Base-by-base conservation (phyloP, 2,329 filamentous ascomycete species). In the Colletotrichum neosansevieriae region DNA sequence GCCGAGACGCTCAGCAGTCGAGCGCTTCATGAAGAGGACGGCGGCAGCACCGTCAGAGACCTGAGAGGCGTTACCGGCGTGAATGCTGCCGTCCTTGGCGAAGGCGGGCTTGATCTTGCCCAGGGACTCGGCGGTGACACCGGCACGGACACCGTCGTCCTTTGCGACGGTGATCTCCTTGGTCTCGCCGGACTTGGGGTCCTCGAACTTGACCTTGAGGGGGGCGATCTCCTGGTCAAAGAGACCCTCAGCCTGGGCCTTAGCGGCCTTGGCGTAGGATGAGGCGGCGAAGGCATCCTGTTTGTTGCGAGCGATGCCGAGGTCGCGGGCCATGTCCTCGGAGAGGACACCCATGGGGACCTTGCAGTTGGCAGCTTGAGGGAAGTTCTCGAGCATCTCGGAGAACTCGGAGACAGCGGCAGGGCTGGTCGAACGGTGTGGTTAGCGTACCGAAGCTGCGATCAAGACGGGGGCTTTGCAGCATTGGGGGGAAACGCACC, bases 41-140 rank as follows among this genome's bases (percentile, higher is more conserved):
- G 96, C 96, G 34, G 96, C 95, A 21, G 96, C 96, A 73, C 96
- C 96, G 82, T 99, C 94, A 34, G 93, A 96, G 78, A 99, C 94
- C 83, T 98, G 96, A 60, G 91, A 94, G 32, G 96, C 95, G 80
- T 98, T 99, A 75, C 96, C 96, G 66, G 94, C 96, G 85, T 98
- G 95, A 82, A 98, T 98, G 75, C 88, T 91, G 49, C 96, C 96
- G 76, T 96, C 92, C 82, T 97, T 94, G 72, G 93, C 89, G 77
- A 98, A 98, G 12, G 95, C 94, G 15, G 95, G 89, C 71, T 89
- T 90, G 80, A 98, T 97, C 88, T 98, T 98, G 81, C 84, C 86
- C n/a, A 98, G 89, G 1, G 91, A 92, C 83, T 98, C 94, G 72
- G 88, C 87, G 3, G 96, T 98, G 75, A 97, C 94, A 73, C 93